phyloP scores from a whole-genome alignment of 2,329 filamentous ascomycete genomes.

The Ustulina deusta region DNA sequence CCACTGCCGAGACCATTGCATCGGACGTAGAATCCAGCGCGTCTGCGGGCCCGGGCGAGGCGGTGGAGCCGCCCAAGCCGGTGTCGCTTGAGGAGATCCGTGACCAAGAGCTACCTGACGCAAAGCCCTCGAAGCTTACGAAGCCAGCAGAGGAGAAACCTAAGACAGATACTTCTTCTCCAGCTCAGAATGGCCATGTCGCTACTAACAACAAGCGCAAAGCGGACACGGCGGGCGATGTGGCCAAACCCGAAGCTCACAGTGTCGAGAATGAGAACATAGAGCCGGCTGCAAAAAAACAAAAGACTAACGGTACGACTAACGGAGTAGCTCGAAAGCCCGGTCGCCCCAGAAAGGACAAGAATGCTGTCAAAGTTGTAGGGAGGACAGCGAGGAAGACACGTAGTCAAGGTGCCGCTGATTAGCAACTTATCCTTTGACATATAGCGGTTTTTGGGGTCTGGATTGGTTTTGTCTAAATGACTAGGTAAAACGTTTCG shows the following conservation, averaged over 20 bases:
- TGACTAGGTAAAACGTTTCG: slow-evolving; percentile 8
- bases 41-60: slow-evolving; percentile 37
- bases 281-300: slow-evolving; percentile 56
- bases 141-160: slow-evolving; percentile 41
- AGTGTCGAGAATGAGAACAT: slow-evolving; percentile 34
- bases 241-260: slow-evolving; percentile 34
- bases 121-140: slow-evolving; percentile 37
- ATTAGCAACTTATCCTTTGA: slow-evolving; percentile 10
- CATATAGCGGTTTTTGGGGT: neutral
- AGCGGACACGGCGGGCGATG: slow-evolving; percentile 34
- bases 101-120: slow-evolving; percentile 44
- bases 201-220: slow-evolving; percentile 48
- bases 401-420: slow-evolving; percentile 51
- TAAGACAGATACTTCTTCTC: slow-evolving; percentile 36
- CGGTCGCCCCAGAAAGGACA: slow-evolving; percentile 54
- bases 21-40: slow-evolving; percentile 36
- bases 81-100: slow-evolving; percentile 48
- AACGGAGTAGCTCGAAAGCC: slow-evolving; percentile 49
- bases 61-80: slow-evolving; percentile 46
- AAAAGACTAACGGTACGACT: slow-evolving; percentile 54
- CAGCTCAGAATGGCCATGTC: slow-evolving; percentile 34
- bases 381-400: slow-evolving; percentile 56
- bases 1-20: slow-evolving; percentile 32
- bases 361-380: slow-evolving; percentile 48
- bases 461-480: neutral